These are phyloP conservation scores for Niveomyces coronatus DNA, from an alignment of 2,329 filamentous ascomycete species.

Conservation along the genomic window DNA sequence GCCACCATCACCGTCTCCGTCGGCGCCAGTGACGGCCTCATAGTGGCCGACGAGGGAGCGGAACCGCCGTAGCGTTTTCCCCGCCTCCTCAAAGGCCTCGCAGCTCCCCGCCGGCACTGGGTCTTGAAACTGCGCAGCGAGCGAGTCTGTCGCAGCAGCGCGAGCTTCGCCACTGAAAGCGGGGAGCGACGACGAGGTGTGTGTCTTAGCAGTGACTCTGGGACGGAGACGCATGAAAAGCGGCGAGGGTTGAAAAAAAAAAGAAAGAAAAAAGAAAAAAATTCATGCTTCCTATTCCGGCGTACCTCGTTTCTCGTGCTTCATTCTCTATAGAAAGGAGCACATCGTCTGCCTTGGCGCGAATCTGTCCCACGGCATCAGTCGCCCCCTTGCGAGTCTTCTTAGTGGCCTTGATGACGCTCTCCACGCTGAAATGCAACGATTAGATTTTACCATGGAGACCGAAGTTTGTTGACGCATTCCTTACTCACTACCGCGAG, in stretches of 20 bases:
- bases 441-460: no score
- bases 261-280: neutral
- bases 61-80: constrained; percentile 9
- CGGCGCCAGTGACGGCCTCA: constrained; percentile 15
- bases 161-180: no score
- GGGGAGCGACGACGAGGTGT: no score
- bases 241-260: neutral
- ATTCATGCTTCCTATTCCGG: no score
- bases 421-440: neutral
- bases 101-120: constrained; percentile 4
- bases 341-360: constrained; percentile 1
- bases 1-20: no score
- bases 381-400: constrained; percentile 2
- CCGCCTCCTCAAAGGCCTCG: constrained; percentile 6
- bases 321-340: neutral
- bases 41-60: constrained; percentile 15
- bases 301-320: neutral
- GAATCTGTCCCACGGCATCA: neutral
- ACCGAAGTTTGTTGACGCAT: neutral
- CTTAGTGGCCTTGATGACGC: neutral
- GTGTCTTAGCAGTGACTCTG: no score
- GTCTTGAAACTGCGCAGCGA: constrained; percentile 1
- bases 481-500: no score
- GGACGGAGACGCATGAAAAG: no score
- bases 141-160: no score